Evolutionary conservation across 768 basidiomycete species (phyloP).

Genomic region (Rhizopogon salebrosus): DNA sequence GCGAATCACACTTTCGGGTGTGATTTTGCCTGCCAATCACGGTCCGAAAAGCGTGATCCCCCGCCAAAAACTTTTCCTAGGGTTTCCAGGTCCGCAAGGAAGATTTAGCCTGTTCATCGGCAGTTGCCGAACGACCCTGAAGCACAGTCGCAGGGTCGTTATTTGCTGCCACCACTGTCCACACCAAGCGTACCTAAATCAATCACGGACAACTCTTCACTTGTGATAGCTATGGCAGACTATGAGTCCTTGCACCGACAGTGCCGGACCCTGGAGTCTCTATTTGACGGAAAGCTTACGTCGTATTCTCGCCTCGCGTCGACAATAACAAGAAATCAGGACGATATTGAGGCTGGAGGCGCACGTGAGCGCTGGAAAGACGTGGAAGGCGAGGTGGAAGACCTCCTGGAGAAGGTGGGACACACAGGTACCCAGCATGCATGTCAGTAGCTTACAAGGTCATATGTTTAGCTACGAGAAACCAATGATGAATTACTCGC

Average conservation of each 20-base stretch:
- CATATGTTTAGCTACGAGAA: conserved; percentile 64
- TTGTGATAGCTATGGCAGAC: conserved; percentile 46
- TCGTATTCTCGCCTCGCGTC: conserved; percentile 85
- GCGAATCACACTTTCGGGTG: too few relatives aligned
- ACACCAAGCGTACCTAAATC: neutral
- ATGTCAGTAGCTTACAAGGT: neutral
- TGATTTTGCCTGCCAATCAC: too few relatives aligned
- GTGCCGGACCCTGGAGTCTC: conserved; percentile 88
- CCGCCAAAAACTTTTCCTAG: too few relatives aligned
- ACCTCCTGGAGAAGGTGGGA: conserved; percentile 75
- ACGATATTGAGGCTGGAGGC: conserved; percentile 65
- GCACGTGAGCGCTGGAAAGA: conserved; percentile 74
- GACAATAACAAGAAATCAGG: conserved; percentile 45
- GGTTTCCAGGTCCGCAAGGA: too few relatives aligned
- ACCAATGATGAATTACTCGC: conserved; percentile 75
- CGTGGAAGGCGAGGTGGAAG: conserved; percentile 82
- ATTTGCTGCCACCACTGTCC: neutral
- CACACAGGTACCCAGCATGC: neutral
- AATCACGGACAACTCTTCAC: neutral
- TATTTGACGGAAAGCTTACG: conserved; percentile 87
- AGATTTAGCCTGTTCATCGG: too few relatives aligned
- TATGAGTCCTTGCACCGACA: conserved; percentile 91
- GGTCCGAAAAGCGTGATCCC: too few relatives aligned
- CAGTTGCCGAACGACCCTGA: too few relatives aligned
- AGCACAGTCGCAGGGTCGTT: too few relatives aligned